phyloP scores from a whole-genome alignment of 1,284 basidiomycete genomes.

The Moesziomyces sp. region DNA sequence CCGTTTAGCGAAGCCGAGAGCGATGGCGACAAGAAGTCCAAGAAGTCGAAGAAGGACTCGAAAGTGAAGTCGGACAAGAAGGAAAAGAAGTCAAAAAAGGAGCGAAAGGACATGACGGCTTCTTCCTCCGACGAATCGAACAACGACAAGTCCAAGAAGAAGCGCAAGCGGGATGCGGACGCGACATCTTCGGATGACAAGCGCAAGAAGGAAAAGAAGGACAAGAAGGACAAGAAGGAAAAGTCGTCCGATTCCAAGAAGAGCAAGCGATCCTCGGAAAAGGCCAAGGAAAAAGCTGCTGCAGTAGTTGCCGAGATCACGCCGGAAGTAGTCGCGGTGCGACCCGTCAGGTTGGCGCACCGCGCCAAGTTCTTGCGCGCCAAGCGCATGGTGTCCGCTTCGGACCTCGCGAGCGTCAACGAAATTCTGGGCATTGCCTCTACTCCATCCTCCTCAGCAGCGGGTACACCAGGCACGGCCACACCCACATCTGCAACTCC shows the following conservation, averaged over 20 bases:
- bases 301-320: constrained; percentile 37
- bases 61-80: constrained; percentile 38
- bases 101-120: constrained; percentile 19
- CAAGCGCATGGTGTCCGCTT: constrained; percentile 58
- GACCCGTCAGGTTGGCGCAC: constrained; percentile 42
- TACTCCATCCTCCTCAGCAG: constrained; percentile 39
- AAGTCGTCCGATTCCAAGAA: constrained; percentile 22
- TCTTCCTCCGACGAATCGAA: constrained; percentile 9
- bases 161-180: constrained; percentile 37
- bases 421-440: constrained; percentile 64
- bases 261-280: constrained; percentile 14
- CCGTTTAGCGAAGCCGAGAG: constrained; percentile 7
- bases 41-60: constrained; percentile 29
- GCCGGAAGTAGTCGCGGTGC: constrained; percentile 25
- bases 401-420: constrained; percentile 57
- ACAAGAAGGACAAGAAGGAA: constrained; percentile 32
- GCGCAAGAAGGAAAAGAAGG: constrained; percentile 14
- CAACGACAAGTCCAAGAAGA: constrained; percentile 28
- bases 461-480: constrained; percentile 36
- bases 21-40: constrained; percentile 13
- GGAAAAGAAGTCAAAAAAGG: constrained; percentile 25
- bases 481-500: constrained; percentile 17
- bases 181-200: constrained; percentile 7
- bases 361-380: constrained; percentile 65
- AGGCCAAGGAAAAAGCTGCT: constrained; percentile 25